Base-by-base conservation (phyloP, 345 rosid species). In the Bruguiera sexangula region DNA sequence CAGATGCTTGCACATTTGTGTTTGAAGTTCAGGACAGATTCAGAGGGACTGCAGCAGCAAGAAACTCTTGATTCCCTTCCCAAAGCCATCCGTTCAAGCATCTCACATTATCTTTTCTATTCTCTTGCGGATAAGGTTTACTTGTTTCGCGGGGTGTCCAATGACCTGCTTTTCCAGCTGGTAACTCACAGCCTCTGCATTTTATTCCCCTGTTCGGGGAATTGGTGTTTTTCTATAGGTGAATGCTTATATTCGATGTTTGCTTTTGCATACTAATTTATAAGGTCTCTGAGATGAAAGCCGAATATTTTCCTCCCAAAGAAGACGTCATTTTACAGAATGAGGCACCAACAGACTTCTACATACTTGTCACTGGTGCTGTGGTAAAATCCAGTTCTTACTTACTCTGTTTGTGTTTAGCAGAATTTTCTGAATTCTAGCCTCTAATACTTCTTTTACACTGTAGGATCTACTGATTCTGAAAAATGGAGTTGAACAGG, bases 261-360 rank as follows among this genome's bases (percentile, higher is more conserved):
- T 29, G 31, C 50, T 66, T 52, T 31, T 71, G 31, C 48, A 1
- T n/a, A 24, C 54, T 30, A 70, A 64, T 29, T 29, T 46, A 22
- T 50, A 66, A 77, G 80, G 80, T 77, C 16, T 77, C 80, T 29
- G 77, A 77, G 70, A 77, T 77, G 80, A 68, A 77, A 72, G 80
- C 80, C 6, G 80, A 77, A 63, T 77, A 72, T 58, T 77, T 72
- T 32, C 77, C 80, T 46, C 80, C 80, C 26, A 77, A 72, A 43
- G 77, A 72, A 37, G 80, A 77, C 31, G 76, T 77, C 57, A 77
- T 77, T 61, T 43, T 77, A 66, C 80, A 77, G 67, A 77, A 77
- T 69, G 80, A 77, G 61, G 76, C 76, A 6, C 80, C 80, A 0
- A 77, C 80, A 26, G 80, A 77, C 59, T 77, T 72, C 50, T 77